These are phyloP conservation scores for Ophiostoma quercus DNA, from an alignment of 2,329 filamentous ascomycete species.

Conservation along the genomic window DNA sequence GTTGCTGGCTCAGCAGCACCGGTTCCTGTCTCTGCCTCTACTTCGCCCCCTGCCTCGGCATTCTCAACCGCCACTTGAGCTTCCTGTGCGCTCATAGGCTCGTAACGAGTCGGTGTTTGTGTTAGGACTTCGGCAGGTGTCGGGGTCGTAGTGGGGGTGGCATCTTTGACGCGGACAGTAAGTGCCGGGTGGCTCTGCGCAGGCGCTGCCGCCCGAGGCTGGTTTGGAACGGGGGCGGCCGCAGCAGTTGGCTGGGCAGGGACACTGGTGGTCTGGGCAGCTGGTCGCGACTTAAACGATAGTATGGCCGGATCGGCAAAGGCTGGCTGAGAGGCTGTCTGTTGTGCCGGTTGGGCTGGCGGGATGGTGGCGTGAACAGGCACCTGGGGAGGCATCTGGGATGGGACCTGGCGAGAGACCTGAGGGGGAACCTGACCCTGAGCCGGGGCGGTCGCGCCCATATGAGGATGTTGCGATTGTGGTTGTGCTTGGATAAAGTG, in stretches of 20 bases:
- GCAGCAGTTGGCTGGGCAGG: neutral
- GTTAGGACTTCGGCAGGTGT: neutral
- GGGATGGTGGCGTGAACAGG: neutral
- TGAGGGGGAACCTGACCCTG: neutral
- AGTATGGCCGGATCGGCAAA: conserved; percentile 27
- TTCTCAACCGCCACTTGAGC: neutral
- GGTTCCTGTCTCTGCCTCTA: neutral
- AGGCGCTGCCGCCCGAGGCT: neutral
- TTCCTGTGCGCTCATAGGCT: conserved; percentile 12
- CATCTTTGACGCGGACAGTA: neutral
- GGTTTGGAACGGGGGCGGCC: neutral
- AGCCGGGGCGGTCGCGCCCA: neutral
- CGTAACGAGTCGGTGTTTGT: neutral
- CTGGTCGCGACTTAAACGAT: conserved; percentile 22
- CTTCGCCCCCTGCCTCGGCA: neutral
- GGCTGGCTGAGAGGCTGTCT: conserved; percentile 23
- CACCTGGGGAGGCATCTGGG: neutral
- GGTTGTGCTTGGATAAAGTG: neutral
- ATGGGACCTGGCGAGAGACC: neutral
- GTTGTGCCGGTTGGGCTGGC: neutral
- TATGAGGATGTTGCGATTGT: neutral
- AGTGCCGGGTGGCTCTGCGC: neutral
- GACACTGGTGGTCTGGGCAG: neutral
- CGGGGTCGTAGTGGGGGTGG: neutral
- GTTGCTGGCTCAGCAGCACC: neutral